These are phyloP conservation scores for Wickerhamia fluorescens DNA, from an alignment of 805 yeast genomes.

Conservation along the genomic window DNA sequence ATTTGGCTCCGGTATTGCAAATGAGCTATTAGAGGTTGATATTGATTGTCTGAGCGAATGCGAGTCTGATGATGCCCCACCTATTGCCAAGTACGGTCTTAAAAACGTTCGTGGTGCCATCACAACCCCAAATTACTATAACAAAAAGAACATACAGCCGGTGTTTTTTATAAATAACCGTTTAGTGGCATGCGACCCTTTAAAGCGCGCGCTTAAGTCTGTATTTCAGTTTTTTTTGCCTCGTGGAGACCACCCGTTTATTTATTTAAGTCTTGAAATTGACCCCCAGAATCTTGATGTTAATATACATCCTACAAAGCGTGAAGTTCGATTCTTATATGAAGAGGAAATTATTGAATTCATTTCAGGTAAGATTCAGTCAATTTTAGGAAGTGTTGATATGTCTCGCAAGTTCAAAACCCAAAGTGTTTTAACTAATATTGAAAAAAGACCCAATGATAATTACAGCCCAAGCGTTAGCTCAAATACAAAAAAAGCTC, in stretches of 20 bases:
- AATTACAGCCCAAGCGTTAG: background rate
- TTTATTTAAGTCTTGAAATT: constrained; percentile 65
- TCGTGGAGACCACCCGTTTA: constrained; percentile 67
- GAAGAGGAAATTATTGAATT: constrained; percentile 79
- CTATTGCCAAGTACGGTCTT: constrained; percentile 37
- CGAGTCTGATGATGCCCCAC: constrained; percentile 5
- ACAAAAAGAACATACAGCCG: constrained; percentile 59
- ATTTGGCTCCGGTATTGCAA: constrained; percentile 64
- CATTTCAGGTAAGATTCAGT: constrained; percentile 45
- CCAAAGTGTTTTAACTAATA: constrained; percentile 41
- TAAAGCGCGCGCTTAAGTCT: constrained; percentile 59
- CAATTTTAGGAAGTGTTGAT: constrained; percentile 49
- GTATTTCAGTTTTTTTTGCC: constrained; percentile 66
- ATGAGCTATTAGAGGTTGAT: constrained; percentile 48
- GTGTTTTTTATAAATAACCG: constrained; percentile 82
- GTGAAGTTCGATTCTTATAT: constrained; percentile 78
- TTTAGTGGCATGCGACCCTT: constrained; percentile 74
- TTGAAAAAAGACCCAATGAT: constrained; percentile 4
- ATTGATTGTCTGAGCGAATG: constrained; percentile 16
- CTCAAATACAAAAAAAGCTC: constrained; percentile 17
- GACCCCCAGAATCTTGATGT: constrained; percentile 75
- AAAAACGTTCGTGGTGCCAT: constrained; percentile 49
- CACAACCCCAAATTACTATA: constrained; percentile 63
- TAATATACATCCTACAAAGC: constrained; percentile 91
- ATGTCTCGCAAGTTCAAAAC: constrained; percentile 62